Base-by-base conservation (phyloP, 192 early-diverging fungal species). In the Podila verticillata region DNA sequence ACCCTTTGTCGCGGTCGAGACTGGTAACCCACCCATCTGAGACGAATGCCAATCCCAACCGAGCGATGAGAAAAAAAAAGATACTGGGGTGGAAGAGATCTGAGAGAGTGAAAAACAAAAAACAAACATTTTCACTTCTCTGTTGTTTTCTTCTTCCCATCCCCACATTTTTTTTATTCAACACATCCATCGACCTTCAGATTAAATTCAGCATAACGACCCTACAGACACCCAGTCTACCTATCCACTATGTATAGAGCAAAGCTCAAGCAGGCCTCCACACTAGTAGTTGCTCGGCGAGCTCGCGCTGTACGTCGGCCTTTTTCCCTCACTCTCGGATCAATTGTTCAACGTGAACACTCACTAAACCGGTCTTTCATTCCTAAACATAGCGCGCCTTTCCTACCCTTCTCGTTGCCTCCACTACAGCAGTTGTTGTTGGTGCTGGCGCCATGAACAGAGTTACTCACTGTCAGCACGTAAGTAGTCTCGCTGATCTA, bases 381-480 rank as follows among this genome's bases (percentile, higher is more conserved):
- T 54, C 49, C n/a, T 24, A 54, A 54, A 54, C 17, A 44, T 54
- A 54, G 51, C 20, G 24, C 10, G 22, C 51, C 3, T 24, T 24
- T 12, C 74, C 67, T 5, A 54, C 58, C 29, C 22, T 77, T 29
- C 60, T 79, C 2, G 17, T 72, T 7, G 35, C 69, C 26, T 66
- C 68, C 26, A 71, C 75, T 0, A 47, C 61, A 3, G 69, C 59
- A 5, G 39, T 66, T 8, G 62, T 66, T 7, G 29, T 51, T 29
- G 62, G 63, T 34, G 66, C 49, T 15, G 7, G 58, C 13, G n/a
- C 61, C 17, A 26, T 20, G 47, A 57, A 57, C 30, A 79, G 48
- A 35, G 44, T 39, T 5, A 48, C 54, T 3, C 35, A 71, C 7
- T 80, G 77, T 26, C 70, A 80, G 13, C 48, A 68, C 54, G 77